These are phyloP conservation scores for Nicotiana benthamiana DNA, from an alignment of 257 asterid genomes.

Conservation along the genomic window DNA sequence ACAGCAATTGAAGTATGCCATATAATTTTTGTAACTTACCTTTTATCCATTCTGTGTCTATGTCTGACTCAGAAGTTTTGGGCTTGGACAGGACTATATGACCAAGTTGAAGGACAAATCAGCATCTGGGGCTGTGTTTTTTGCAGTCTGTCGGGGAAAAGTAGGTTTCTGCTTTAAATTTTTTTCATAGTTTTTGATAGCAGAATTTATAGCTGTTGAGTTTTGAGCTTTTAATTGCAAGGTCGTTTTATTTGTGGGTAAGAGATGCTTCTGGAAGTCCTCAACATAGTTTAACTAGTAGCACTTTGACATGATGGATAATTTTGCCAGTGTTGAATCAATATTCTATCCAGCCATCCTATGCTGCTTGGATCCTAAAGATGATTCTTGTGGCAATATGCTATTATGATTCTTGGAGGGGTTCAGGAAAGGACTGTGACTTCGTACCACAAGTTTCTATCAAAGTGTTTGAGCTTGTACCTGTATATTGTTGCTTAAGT, in stretches of 20 bases:
- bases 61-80: neutral
- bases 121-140: slow-evolving; percentile 79
- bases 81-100: slow-evolving; percentile 65
- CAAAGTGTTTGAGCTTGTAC: neutral
- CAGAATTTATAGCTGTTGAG: neutral
- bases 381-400: neutral
- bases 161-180: slow-evolving; percentile 24
- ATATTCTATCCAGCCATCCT: neutral
- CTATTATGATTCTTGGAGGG: neutral
- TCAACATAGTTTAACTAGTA: neutral
- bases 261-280: neutral
- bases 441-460: neutral
- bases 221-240: neutral
- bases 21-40: neutral
- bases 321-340: neutral
- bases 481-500: neutral
- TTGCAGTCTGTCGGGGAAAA: slow-evolving; percentile 99
- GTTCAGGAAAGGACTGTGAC: neutral
- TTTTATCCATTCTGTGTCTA: neutral
- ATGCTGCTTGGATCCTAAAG: neutral
- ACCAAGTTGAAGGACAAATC: slow-evolving; percentile 58
- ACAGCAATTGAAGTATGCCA: slow-evolving; percentile 59
- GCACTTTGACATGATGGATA: neutral
- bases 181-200: neutral
- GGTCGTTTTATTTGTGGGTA: neutral